Base-by-base conservation (phyloP, 75 land plant species). In the Cryptomeria japonica region DNA sequence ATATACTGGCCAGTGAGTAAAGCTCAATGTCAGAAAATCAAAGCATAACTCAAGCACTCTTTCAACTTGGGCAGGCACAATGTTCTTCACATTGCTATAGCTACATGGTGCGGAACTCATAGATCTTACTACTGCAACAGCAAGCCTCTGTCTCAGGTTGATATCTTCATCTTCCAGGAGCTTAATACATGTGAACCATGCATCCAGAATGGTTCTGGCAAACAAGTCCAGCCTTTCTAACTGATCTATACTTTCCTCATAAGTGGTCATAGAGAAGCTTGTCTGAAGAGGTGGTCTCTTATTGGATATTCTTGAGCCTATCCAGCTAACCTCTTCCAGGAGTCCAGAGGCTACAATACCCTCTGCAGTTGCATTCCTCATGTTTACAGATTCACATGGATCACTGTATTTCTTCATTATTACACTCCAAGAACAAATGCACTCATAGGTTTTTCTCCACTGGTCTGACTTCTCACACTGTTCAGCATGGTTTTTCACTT, bases 121-220 rank as follows among this genome's bases (percentile, higher is more conserved):
- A 55, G 87, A 93, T 49, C 91, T 88, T 77, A 94, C 94, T 31
- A 97, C 87, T 47, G 91, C 90, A 80, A 87, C 61, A 1, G 96
- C 95, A 89, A 98, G 96, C 38, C 82, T 92, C 83, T 94, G 92
- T 44, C 99, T 91, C 11, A 98, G 88, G 37, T 64, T 93, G 16
- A 90, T 84, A 89, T 98, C 97, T 88, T 98, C 99, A 86, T 98
- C 99, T 84, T 98, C 99, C 86, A 98, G 85, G 34, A 98, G 91
- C 87, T 93, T 92, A 47, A 98, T 89, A 76, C 94, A 92, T 36
- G 87, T 91, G 89, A 90, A 92, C 98, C 98, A 96, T 79, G 93
- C 47, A 87, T 92, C 94, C 22, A 96, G 87, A 38, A 96, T 86
- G 84, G 73, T 75, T 83, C 79, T 41, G 58, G 91, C 95, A 86